Evolutionary conservation across 805 yeast genomes (phyloP), one percentile per base, ranked within the genome.

Genomic region (Wickerhamomyces rabaulensis): DNA sequence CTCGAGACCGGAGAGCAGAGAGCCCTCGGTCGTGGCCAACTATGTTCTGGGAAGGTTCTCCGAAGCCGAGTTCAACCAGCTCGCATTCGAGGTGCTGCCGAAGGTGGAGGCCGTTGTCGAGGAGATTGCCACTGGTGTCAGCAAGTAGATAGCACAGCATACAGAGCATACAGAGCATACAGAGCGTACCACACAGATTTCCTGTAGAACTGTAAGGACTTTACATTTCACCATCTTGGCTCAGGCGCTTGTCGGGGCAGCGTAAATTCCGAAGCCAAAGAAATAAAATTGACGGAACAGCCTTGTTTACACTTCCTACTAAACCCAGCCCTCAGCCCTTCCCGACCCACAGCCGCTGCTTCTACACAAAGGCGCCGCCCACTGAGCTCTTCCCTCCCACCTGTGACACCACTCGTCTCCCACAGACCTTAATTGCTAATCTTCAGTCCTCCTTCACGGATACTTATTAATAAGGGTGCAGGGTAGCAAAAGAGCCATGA

Each of bases 1-100:
- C 15, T 95, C 88, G 1, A 69, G 86, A 45, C 84, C 91, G 1
- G 66, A 63, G 7, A 57, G 66, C 6, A 69, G 78, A 43, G 71
- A 70, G 38, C 64, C 69, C 8, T 59, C 64, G 0, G 60, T 51
- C 2, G 67, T 87, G 2, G 76, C 84, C 0, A 67, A 76, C 13
- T 84, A 80, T 56, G 96, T 90, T 9, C 67, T 90, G 35, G 64
- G 76, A 4, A 74, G 71, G 51, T 78, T 86, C 55, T 15, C 44
- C 0, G 41, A 63, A 64, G 4, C 58, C 1, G 92, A 87, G 49
- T 41, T 60, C 44, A 68, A 69, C 1, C 54, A 58, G 0, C 47
- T 84, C 1, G 64, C 66, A 36, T 58, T 58, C 9, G 67, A 64
- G 4, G 73, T 75, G 3, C 57, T 78, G 26, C 76, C 74, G 1